Conservation (phyloP, 257 asterid species). For the Solanum neorickii region DNA sequence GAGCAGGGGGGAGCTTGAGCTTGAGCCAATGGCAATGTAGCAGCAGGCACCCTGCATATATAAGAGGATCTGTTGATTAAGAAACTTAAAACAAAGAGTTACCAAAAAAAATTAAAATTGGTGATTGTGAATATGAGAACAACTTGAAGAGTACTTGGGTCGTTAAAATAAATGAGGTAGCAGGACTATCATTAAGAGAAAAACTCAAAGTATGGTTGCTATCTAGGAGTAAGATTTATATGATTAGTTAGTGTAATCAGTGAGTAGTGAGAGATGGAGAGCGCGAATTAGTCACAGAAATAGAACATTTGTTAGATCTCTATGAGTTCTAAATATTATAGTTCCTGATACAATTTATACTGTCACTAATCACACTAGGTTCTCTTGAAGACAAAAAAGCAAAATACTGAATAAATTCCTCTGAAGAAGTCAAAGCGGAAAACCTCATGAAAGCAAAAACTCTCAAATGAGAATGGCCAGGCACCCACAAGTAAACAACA, state of each 20-base stretch:
- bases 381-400: background rate
- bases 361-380: background rate
- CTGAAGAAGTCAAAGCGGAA: background rate
- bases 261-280: background rate
- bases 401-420: background rate
- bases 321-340: background rate
- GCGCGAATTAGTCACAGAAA: background rate
- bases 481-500: background rate
- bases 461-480: background rate
- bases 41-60: conserved; percentile 21
- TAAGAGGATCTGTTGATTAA: background rate
- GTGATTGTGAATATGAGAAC: background rate
- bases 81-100: background rate
- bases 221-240: background rate
- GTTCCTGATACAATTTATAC: background rate
- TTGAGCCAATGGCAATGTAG: conserved; percentile 1
- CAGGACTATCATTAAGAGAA: background rate
- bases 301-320: background rate
- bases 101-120: background rate
- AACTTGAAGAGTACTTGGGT: background rate
- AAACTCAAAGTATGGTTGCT: background rate
- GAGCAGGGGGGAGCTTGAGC: conserved; percentile 8
- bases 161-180: background rate
- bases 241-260: background rate
- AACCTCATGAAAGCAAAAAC: background rate